Evolutionary conservation across 345 rosid genomes (phyloP).

Genomic region (Litchi chinensis): DNA sequence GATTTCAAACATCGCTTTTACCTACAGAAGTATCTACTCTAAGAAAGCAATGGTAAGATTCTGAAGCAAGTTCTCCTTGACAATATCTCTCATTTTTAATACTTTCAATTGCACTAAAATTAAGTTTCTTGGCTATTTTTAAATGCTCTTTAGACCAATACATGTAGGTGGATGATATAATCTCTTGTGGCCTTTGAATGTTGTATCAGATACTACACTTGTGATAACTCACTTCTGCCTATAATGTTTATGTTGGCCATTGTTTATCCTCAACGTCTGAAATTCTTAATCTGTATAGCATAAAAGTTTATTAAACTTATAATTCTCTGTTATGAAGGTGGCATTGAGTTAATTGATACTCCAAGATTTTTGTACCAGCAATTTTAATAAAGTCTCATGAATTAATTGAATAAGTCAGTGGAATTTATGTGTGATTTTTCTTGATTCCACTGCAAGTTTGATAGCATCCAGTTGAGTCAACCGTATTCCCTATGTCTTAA

Average conservation of each 20-base stretch:
- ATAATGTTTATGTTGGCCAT: not conserved
- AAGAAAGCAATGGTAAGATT: slow-evolving; percentile 57
- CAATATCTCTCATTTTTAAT: not conserved
- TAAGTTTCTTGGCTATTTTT: not conserved
- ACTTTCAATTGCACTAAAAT: not conserved
- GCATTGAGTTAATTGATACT: not conserved
- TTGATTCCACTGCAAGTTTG: not conserved
- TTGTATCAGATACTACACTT: not conserved
- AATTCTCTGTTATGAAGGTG: not conserved
- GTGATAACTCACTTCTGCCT: not conserved
- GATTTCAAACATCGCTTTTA: slow-evolving; percentile 56
- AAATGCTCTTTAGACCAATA: not conserved
- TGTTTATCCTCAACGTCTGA: not conserved
- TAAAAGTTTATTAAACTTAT: not conserved
- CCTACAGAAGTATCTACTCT: slow-evolving; percentile 57
- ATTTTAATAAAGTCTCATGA: not conserved
- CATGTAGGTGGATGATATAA: not conserved
- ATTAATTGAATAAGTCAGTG: not conserved
- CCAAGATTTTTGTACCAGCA: not conserved
- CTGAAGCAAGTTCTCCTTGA: not conserved
- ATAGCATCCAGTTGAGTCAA: not conserved
- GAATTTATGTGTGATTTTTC: not conserved
- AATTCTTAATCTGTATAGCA: not conserved
- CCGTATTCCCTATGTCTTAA: not conserved
- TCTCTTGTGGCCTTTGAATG: not conserved